Evolutionary conservation across 768 basidiomycete species (phyloP), one percentile per base, ranked within the genome.

Genomic region (Lepiota brunneoincarnata): DNA sequence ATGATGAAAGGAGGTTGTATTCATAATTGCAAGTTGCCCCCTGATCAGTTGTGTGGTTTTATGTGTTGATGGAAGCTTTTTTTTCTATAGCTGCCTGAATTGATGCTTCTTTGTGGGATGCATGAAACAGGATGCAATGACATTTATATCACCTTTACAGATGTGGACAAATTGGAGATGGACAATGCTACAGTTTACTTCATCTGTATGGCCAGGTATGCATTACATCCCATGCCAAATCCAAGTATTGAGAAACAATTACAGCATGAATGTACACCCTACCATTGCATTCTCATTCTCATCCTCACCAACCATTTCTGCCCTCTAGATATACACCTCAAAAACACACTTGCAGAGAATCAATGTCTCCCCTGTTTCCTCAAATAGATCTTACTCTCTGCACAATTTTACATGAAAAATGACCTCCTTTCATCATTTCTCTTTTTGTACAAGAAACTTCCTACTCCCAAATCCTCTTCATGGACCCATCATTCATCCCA

Each of bases 381-480:
- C 4, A 90, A 68, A 86, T 90, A 69, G 88, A 90, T 69, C 79
- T 90, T 55, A 82, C 83, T 34, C 75, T 90, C 49, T 86, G 88
- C 36, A 87, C 87, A 11, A 84, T 90, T 60, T 75, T 90, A 3
- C 77, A 83, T 71, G 87, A 90, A 68, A 89, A 89, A 63, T 79
- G 76, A 46, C 88, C 88, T 4, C 87, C 84, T 35, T 90, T 90
- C 67, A 73, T 90, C 61, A 78, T 90, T 42, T 76, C 90, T 58
- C 89, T 90, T 68, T 90, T 87, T 23, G 86, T 87, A 63, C 87
- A 89, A 64, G 85, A 86, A 24, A 86, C 86, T 9, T 89, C 88
- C 14, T 90, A 88, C 60, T 89, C 88, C 31, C 87, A 89, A 69
- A 88, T 90, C 57, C 79, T 90, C 66, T 90, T 90, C 75, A 88